Evolutionary conservation across 2,329 filamentous ascomycete genomes (phyloP), one percentile per base, ranked within the genome.

Genomic region (Phaeosphaeriaceae sp.): DNA sequence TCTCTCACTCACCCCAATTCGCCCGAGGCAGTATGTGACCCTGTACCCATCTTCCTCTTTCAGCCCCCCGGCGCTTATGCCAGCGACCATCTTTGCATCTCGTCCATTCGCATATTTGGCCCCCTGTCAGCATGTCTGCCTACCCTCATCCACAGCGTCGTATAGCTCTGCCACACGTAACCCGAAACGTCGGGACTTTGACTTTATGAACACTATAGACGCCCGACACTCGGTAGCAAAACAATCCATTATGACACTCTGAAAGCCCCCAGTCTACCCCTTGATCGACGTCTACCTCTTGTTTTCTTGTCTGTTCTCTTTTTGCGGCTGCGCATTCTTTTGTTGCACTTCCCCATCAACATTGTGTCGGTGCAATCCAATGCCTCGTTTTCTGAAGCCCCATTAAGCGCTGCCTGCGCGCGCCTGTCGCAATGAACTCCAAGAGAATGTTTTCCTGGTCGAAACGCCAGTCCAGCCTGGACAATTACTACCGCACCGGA

Each of bases 361-460:
- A 13, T 25, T 10, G 7, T 36, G 36, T 41, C 25, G 11, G 41
- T 27, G 33, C 41, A 20, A 19, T 21, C 51, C 47, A 42, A 66
- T 65, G 62, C 41, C 48, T 61, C 33, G 15, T 25, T 48, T 44
- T 7, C 20, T 54, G 31, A 20, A n/a, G 20, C 31, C 15, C 19
- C 44, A 44, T 19, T 61, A 48, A 57, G 54, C 36, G 48, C 51
- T 42, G 25, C 40, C 21, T 27, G 48, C 49, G 46, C 31, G 27
- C 40, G 22, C 20, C 45, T 56, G 36, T 58, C 56, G 56, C 61
- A 36, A 80, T 80, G 76, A 72, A 69, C 10, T 72, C 78, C 22
- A 81, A 78, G 52, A 79, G 77, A 51, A 76, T 81, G 59, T 79
- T 80, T 50, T 79, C 78, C 48, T 81, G 80, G 79, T 79, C 78